These are phyloP conservation scores for Glebionis coronaria DNA, from an alignment of 129 eudicot species.

Conservation along the genomic window DNA sequence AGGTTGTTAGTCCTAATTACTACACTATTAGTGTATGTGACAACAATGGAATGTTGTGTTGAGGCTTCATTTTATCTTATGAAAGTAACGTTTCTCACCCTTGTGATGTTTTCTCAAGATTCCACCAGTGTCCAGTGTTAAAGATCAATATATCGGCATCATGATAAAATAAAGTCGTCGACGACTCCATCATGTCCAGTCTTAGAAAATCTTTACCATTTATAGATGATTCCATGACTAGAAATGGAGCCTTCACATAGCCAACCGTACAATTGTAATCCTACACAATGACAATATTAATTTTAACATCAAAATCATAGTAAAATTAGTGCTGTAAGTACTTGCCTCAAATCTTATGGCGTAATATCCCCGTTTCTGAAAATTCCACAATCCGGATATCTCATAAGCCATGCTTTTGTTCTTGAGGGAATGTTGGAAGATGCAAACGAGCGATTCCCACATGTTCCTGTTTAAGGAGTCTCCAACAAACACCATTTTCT, in stretches of 20 bases:
- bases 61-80: not conserved
- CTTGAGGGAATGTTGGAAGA: conserved; percentile 57
- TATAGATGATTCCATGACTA: conserved; percentile 68
- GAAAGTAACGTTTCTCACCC: conserved; percentile 36
- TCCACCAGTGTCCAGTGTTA: conserved; percentile 99
- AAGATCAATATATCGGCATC: conserved; percentile 83
- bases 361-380: conserved; percentile 83
- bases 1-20: not conserved
- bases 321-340: not conserved
- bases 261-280: conserved; percentile 86
- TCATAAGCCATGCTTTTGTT: conserved; percentile 73
- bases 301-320: not conserved
- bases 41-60: not conserved
- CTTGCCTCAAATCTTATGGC: conserved; percentile 95
- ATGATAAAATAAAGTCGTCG: conserved; percentile 63
- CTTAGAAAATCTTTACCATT: conserved; percentile 58
- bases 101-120: conserved; percentile 85
- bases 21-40: not conserved
- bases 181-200: conserved; percentile 76
- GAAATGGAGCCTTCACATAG: conserved; percentile 83
- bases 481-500: conserved; percentile 86
- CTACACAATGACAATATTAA: conserved; percentile 37
- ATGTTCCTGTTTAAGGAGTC: conserved; percentile 93
- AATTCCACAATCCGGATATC: conserved; percentile 77
- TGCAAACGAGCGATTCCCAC: conserved; percentile 99